These are phyloP conservation scores for Striga asiatica DNA, from an alignment of 257 asterid genomes.

Conservation along the genomic window DNA sequence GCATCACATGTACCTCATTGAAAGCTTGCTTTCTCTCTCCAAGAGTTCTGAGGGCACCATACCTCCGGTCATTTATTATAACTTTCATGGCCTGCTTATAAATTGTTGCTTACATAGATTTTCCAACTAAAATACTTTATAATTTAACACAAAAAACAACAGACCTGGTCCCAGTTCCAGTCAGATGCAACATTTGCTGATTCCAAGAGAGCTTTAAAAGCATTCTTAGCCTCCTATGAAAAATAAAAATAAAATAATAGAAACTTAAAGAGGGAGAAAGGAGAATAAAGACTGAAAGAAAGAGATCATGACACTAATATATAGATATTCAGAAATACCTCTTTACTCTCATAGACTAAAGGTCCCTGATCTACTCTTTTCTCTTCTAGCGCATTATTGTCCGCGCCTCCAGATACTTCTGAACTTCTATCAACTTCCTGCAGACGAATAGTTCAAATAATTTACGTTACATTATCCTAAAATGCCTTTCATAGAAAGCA, in stretches of 20 bases:
- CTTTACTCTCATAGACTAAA: slow-evolving; percentile 62
- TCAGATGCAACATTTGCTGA: slow-evolving; percentile 69
- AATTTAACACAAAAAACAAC: slow-evolving; percentile 13
- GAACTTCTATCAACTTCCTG: slow-evolving; percentile 48
- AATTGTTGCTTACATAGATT: slow-evolving; percentile 16
- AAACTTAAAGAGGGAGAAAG: neutral
- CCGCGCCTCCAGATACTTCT: slow-evolving; percentile 33
- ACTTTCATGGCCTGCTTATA: slow-evolving; percentile 80
- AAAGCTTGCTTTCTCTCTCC: slow-evolving; percentile 90
- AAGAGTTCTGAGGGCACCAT: slow-evolving; percentile 69
- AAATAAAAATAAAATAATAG: slow-evolving; percentile 13
- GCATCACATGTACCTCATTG: slow-evolving; percentile 53
- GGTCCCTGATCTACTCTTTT: slow-evolving; percentile 47
- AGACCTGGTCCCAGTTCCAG: slow-evolving; percentile 96
- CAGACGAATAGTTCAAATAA: slow-evolving; percentile 12
- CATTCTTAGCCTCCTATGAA: slow-evolving; percentile 87
- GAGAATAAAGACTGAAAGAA: neutral
- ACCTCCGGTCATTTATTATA: slow-evolving; percentile 74
- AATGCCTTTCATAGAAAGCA: neutral
- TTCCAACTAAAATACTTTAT: slow-evolving; percentile 6
- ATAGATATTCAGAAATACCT: slow-evolving; percentile 34
- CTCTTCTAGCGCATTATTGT: slow-evolving; percentile 37
- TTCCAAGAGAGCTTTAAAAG: slow-evolving; percentile 71
- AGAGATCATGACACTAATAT: neutral
- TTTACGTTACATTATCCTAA: slow-evolving; percentile 5